Percentiles rank a stretch among this genome's conserved stretches.
phyloP scores from a whole-genome alignment of 345 rosid species.

The Microcos paniculata region DNA sequence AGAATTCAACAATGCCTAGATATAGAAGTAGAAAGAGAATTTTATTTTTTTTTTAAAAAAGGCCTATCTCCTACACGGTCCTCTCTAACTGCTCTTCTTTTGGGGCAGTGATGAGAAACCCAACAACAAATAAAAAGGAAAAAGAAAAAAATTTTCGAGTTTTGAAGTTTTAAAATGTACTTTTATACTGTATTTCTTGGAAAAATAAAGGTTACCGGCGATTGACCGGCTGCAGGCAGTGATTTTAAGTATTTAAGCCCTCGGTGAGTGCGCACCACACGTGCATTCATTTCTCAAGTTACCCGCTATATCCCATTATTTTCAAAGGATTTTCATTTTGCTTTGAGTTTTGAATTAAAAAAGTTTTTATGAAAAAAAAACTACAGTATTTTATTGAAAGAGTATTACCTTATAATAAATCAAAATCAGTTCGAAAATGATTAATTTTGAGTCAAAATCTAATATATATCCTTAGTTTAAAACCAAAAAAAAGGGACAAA shows the following conservation, averaged over 20 bases:
- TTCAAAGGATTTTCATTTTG: not conserved
- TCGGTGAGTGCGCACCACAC: slow-evolving; percentile 35
- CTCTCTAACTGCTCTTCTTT: slow-evolving; percentile 19
- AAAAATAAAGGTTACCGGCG: not conserved
- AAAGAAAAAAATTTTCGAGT: not conserved
- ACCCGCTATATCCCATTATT: slow-evolving; percentile 17
- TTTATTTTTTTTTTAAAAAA: not conserved
- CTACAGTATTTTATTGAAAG: too few relatives aligned
- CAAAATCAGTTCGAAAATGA: too few relatives aligned
- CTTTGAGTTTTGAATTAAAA: not conserved
- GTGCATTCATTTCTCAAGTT: slow-evolving; percentile 27
- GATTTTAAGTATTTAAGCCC: slow-evolving; percentile 5
- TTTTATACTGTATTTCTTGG: not conserved
- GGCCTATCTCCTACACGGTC: slow-evolving; percentile 14
- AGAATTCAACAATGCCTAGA: slow-evolving; percentile 19
- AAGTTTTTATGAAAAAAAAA: too few relatives aligned
- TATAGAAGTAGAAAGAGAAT: not conserved
- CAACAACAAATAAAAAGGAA: not conserved
- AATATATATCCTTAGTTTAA: too few relatives aligned
- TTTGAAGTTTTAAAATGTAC: not conserved
- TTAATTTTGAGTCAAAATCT: too few relatives aligned
- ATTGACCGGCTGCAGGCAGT: slow-evolving; percentile 22
- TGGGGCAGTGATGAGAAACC: slow-evolving; percentile 5
- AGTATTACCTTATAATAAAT: too few relatives aligned
- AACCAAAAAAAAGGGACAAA: too few relatives aligned